Conservation (phyloP, 768 basidiomycete genomes). For the Tephrocybe sp. region DNA sequence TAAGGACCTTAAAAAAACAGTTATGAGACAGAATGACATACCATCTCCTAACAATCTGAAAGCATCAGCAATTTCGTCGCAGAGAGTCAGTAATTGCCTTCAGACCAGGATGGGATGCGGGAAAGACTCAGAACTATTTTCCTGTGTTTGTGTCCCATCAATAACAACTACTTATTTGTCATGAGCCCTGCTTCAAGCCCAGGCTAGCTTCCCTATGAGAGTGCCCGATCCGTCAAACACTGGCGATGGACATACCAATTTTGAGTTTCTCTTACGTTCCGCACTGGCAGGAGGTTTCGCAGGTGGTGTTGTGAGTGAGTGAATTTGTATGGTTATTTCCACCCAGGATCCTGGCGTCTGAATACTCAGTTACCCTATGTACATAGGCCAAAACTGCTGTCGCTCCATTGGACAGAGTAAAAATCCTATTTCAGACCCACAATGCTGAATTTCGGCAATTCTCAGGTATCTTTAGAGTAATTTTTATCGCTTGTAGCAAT, state of each 20-base stretch:
- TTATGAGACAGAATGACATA: too few relatives aligned
- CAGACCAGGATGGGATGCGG: too few relatives aligned
- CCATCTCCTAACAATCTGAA: too few relatives aligned
- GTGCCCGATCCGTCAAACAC: too few relatives aligned
- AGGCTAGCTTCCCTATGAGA: too few relatives aligned
- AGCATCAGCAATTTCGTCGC: too few relatives aligned
- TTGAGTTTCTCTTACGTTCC: not conserved
- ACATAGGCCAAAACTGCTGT: constrained; percentile 7
- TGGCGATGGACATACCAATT: not conserved
- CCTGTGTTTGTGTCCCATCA: too few relatives aligned
- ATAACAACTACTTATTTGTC: too few relatives aligned
- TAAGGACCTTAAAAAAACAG: too few relatives aligned
- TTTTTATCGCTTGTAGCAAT: not conserved
- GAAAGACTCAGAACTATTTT: too few relatives aligned
- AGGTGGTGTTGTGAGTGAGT: constrained; percentile 1
- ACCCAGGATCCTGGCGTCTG: not conserved
- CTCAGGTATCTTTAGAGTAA: constrained; percentile 2
- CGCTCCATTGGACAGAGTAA: constrained; percentile 8
- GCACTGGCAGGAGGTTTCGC: constrained; percentile 3
- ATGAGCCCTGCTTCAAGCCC: too few relatives aligned
- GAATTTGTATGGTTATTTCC: not conserved
- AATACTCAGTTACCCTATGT: not conserved
- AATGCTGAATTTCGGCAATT: constrained; percentile 5
- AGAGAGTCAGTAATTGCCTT: too few relatives aligned
- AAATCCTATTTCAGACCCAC: constrained; percentile 6